phyloP scores from a whole-genome alignment of 2,329 filamentous ascomycete genomes.

The Colletotrichum truncatum region DNA sequence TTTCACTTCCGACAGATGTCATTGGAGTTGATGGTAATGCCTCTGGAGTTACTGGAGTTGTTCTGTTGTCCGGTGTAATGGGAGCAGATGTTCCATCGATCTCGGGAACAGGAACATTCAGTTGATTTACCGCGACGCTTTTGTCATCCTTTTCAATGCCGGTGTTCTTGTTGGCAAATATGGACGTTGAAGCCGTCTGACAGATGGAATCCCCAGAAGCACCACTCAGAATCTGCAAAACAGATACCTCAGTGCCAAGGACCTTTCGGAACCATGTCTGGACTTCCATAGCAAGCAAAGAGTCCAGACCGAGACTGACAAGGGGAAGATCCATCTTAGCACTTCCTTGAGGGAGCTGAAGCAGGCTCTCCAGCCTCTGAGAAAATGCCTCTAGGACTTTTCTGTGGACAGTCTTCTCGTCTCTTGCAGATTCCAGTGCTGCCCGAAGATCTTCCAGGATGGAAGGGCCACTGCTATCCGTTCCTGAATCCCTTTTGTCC shows the following conservation, averaged over 20 bases:
- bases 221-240: background rate
- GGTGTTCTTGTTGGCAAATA: background rate
- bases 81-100: background rate
- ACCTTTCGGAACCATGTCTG: constrained; percentile 3
- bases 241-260: background rate
- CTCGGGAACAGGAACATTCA: background rate
- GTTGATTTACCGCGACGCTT: fast-evolving
- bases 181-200: background rate
- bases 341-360: background rate
- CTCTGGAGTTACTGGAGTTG: background rate
- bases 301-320: background rate
- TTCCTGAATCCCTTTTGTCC: background rate
- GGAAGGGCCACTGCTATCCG: background rate
- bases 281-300: background rate
- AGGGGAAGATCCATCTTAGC: constrained; percentile 2
- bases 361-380: background rate
- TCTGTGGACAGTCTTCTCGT: background rate
- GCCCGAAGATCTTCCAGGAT: background rate
- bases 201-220: background rate
- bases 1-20: background rate
- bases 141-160: fast-evolving
- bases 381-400: background rate
- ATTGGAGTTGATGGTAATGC: background rate
- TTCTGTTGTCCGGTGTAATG: background rate
- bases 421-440: background rate